Conservation (phyloP, 2,329 filamentous ascomycete species). For the Ophiostoma himal-ulmi region DNA sequence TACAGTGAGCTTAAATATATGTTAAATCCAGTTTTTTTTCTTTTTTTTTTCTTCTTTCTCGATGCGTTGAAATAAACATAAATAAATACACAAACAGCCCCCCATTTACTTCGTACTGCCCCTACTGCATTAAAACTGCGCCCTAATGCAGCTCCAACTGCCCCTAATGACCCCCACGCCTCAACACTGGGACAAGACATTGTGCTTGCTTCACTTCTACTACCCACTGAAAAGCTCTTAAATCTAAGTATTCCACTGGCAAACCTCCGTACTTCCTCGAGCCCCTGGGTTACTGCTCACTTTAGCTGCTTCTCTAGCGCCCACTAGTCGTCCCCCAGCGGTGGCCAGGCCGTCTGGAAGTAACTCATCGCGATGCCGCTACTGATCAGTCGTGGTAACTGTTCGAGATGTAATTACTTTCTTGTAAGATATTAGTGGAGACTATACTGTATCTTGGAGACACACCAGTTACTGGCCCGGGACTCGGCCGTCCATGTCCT, state of each 20-base stretch:
- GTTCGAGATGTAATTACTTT: no score
- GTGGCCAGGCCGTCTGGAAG: neutral
- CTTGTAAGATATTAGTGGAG: no score
- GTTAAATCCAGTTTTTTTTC: no score
- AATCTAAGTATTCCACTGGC: neutral
- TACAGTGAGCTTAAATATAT: neutral
- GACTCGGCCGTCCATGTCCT: neutral
- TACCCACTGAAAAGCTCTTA: neutral
- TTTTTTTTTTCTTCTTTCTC: no score
- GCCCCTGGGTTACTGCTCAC: neutral
- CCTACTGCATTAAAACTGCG: neutral
- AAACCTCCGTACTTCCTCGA: neutral
- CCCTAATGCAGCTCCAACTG: neutral
- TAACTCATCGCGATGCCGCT: neutral
- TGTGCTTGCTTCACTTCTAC: no score
- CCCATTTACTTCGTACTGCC: neutral
- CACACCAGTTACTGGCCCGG: neutral
- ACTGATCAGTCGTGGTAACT: neutral
- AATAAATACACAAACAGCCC: neutral
- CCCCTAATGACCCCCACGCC: constrained; percentile 10
- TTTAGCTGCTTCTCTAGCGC: constrained; percentile 5
- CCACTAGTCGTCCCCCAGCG: neutral
- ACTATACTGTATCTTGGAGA: neutral
- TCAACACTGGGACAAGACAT: neutral
- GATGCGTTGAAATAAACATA: no score